Conservation (phyloP, 2,329 filamentous ascomycete species). For the Alternaria triticina region DNA sequence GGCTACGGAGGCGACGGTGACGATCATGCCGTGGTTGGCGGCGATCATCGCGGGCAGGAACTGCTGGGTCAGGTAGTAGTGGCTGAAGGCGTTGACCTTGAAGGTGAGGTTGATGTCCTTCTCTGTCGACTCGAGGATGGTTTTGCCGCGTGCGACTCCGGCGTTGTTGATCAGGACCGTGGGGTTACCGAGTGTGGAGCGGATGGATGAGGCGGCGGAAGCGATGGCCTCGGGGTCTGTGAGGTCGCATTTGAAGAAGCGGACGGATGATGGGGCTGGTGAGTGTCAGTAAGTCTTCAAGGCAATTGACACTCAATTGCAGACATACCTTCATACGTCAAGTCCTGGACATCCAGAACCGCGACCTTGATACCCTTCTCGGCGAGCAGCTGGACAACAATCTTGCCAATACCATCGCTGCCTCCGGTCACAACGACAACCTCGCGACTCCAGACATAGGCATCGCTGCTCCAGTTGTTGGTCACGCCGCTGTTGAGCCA, state of each 20-base stretch:
- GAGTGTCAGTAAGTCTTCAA: slow-evolving; percentile 8
- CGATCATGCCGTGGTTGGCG: slow-evolving; percentile 73
- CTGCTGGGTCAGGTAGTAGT: slow-evolving; percentile 70
- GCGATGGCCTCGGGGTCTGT: slow-evolving; percentile 63
- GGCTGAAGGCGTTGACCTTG: slow-evolving; percentile 72
- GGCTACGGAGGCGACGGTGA: slow-evolving; percentile 71
- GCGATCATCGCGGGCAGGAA: slow-evolving; percentile 71
- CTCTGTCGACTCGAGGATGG: slow-evolving; percentile 65
- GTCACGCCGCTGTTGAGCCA: slow-evolving; percentile 59
- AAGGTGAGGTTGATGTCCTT: slow-evolving; percentile 70
- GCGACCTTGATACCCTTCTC: slow-evolving; percentile 70
- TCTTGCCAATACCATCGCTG: slow-evolving; percentile 73
- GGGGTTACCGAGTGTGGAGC: slow-evolving; percentile 64
- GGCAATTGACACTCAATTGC: neutral
- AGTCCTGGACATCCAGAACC: slow-evolving; percentile 71
- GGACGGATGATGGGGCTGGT: slow-evolving; percentile 60
- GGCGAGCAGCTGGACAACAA: slow-evolving; percentile 69
- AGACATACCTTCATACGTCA: slow-evolving; percentile 58
- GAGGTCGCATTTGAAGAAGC: slow-evolving; percentile 74
- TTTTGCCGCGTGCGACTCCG: slow-evolving; percentile 67
- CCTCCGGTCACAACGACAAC: slow-evolving; percentile 78
- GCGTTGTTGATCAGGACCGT: slow-evolving; percentile 78
- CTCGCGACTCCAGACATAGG: slow-evolving; percentile 71
- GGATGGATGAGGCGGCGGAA: slow-evolving; percentile 60
- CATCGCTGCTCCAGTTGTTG: slow-evolving; percentile 61